Evolutionary conservation across 371 early-diverging fungal species (phyloP), one percentile per base, ranked within the genome.

Genomic region (Mucor saturninus): DNA sequence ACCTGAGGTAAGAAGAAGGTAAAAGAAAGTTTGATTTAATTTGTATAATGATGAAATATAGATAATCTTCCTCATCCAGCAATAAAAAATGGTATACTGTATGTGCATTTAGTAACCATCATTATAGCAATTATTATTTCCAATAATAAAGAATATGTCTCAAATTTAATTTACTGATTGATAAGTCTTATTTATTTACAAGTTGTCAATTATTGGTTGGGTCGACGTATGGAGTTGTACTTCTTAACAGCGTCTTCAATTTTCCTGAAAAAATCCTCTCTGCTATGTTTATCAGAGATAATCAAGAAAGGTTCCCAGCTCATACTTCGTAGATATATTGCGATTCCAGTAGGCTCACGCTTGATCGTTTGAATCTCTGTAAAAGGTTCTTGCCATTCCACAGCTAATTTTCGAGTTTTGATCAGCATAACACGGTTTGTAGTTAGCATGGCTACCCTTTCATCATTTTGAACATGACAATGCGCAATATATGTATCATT

Each of bases 401-500:
- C 86, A 21, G 80, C 75, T 0, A 89, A 68, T 54, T 75, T 76
- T 56, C 86, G 58, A n/a, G 84, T 90, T 40, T 85, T 75, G 45
- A 91, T 81, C 10, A 92, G 73, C 79, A 91, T 84, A 32, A 93
- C 73, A 15, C 89, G 82, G 51, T 80, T 80, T 51, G 86, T 86
- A 0, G 93, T 92, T 31, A 93, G 58, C 81, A 93, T 81, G 2
- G 87, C 89, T 0, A 91, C 86, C 66, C 90, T 85, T 40, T 91
- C 90, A 56, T 88, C 85, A 9, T 84, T 86, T 39, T 86, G 89
- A 3, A 91, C 83, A 54, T 83, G 67, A 69, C 93, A 76, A 63
- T 98, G 98, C 0, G 94, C 91, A 57, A 95, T 76, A 66, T 98
- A 98, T 35, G 83, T 83, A 58, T 97, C 96, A n/a, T 87, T 73